phyloP scores from a whole-genome alignment of 208 protist species.

The Trypanosoma melophagium region DNA sequence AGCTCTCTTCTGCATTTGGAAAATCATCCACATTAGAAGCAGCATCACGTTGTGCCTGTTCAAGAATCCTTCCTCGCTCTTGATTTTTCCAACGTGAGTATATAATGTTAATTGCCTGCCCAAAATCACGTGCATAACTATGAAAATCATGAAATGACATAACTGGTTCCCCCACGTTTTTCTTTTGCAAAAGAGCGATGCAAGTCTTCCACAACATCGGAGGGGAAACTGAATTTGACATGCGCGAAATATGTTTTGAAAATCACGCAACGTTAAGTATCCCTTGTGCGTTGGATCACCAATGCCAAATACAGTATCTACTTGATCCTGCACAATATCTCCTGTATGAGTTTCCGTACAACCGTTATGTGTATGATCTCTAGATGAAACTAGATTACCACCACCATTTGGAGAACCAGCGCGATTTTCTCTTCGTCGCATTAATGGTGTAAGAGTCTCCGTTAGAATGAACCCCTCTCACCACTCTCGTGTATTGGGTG shows the following conservation, averaged over 20 bases:
- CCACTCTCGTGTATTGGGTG: too few species aligned
- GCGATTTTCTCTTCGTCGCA: too few species aligned
- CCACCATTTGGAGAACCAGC: too few species aligned
- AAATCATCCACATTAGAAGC: constrained; percentile 33
- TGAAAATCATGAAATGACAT: constrained; percentile 61
- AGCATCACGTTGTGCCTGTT: constrained; percentile 44
- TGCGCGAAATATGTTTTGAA: constrained; percentile 57
- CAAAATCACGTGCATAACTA: constrained; percentile 61
- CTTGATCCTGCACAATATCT: constrained; percentile 33
- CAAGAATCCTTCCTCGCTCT: constrained; percentile 49
- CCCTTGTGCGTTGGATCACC: constrained; percentile 31
- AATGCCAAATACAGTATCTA: constrained; percentile 57
- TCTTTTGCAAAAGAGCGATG: constrained; percentile 49
- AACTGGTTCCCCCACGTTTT: constrained; percentile 12
- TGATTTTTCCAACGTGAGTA: constrained; percentile 70
- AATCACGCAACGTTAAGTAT: constrained; percentile 37
- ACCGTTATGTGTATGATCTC: too few species aligned
- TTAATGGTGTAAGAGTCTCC: too few species aligned
- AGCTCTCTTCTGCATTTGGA: constrained; percentile 39
- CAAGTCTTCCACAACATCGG: constrained; percentile 59
- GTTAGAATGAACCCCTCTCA: too few species aligned
- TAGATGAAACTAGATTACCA: too few species aligned
- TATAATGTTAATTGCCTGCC: constrained; percentile 63
- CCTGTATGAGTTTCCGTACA: too few species aligned
- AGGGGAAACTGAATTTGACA: constrained; percentile 57